Evolutionary conservation across 345 rosid species (phyloP), one percentile per base, ranked within the genome.

Genomic region (Eucalyptus leucophloia): DNA sequence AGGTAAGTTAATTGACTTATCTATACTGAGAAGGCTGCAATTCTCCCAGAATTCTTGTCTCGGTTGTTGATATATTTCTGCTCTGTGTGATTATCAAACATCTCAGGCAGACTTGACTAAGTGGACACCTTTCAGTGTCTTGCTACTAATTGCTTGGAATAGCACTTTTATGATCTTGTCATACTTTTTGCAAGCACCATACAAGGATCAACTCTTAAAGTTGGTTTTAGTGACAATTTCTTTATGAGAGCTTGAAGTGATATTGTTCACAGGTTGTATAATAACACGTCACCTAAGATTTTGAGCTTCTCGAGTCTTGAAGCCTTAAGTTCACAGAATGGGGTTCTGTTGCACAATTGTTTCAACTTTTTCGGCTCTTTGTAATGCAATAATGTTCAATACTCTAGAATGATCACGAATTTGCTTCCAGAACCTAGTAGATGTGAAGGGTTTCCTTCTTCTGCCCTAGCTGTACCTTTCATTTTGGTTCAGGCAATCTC

Each of bases 1-100:
- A 92, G 99, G 99, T 96, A 88, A 93, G 94, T 90, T 18, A 56
- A 87, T 51, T 19, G 23, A 60, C 83, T 72, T 87, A 24, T 67
- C 21, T 49, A 86, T 53, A 60, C 58, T 80, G 47, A 11, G 83
- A 77, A 77, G 45, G 28, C 47, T 42, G 14, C 34, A 56, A 10
- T 44, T 86, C 45, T 28, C 53, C 58, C 58, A 14, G 34, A 51
- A 86, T 51, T 37, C 87, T 51, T 58, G 67, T 42, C 45, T 87
- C 6, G 62, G 45, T 87, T 56, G 47, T 32, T 56, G 88, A 87
- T 56, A 87, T 24, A 56, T 32, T 56, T 87, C 51, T 21, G 47
- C 26, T 87, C 24, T 40, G 6, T 87, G 82, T 58, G 62, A 24
- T 37, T 7, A 18, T 26, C 13, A 13, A 7, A n/a, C 7, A 18